phyloP scores from a whole-genome alignment of 495 filamentous ascomycete genomes.

The Astrothelium subdiscretum region DNA sequence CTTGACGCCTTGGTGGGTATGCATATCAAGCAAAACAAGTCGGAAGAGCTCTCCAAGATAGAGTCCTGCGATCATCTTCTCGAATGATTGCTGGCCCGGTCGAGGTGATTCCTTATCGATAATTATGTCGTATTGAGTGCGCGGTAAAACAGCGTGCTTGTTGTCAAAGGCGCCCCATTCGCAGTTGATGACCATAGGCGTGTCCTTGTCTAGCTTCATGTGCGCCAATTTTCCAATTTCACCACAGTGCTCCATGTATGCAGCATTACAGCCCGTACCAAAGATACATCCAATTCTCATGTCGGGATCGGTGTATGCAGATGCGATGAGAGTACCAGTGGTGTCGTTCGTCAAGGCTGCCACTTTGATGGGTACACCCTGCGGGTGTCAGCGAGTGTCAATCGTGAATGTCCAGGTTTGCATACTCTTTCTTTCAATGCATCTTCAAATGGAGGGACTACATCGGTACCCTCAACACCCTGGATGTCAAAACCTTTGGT shows the following conservation, averaged over 20 bases:
- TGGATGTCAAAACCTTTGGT: constrained; percentile 98
- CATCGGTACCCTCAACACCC: constrained; percentile 88
- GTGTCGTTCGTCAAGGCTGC: constrained; percentile 95
- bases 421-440: constrained; percentile 67
- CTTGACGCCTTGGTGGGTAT: constrained; percentile 60
- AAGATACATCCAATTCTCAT: constrained; percentile 98
- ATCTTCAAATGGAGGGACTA: constrained; percentile 84
- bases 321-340: constrained; percentile 97
- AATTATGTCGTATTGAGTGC: constrained; percentile 70
- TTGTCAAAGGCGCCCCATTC: constrained; percentile 99
- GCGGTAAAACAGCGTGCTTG: constrained; percentile 82
- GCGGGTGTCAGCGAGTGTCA: background rate
- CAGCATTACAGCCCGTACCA: constrained; percentile 95
- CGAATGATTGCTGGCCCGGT: constrained; percentile 89
- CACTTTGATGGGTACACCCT: constrained; percentile 87
- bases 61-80: constrained; percentile 95
- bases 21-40: constrained; percentile 72
- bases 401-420: background rate
- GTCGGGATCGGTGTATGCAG: constrained; percentile 78
- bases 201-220: constrained; percentile 79
- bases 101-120: constrained; percentile 90
- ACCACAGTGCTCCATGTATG: constrained; percentile 90
- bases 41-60: constrained; percentile 96
- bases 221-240: constrained; percentile 90
- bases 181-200: constrained; percentile 96